Base-by-base conservation (phyloP, 305 asterid genomes). In the Fraxinus ornus region DNA sequence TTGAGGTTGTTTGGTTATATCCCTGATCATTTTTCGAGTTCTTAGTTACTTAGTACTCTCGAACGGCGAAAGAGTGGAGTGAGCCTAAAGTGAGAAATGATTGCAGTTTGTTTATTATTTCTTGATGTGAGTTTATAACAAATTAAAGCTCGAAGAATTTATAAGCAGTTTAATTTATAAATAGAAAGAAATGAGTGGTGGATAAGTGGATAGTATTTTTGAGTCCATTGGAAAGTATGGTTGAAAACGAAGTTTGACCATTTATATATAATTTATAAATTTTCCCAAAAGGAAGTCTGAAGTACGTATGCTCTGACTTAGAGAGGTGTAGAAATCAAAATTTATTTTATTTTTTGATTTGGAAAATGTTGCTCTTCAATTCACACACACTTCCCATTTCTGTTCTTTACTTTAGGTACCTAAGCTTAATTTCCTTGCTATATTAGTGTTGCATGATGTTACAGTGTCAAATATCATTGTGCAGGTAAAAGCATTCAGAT, bases 401-500 rank as follows among this genome's bases (percentile, higher is more conserved):
- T 79, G 37, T 86, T 8, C 44, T 75, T n/a, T 32, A n/a, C 10
- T 77, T 33, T n/a, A 5, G 75, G 21, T 21, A 64, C 24, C 66
- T 0, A n/a, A n/a, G 24, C 24, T 55, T n/a, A 15, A 55, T 55
- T 4, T n/a, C 78, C 49, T 37, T 6, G 8, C 21, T 75, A 36
- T 8, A 75, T 49, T 37, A 26, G 17, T 75, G 57, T 21, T 3
- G 13, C 30, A 13, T 41, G 52, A 39, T 72, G 39, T 76, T 60
- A 49, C 49, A 39, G 33, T 44, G 66, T 82, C 79, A 62, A 24
- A 21, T 83, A 30, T 84, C 57, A 72, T 75, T 85, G 85, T 90
- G 88, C 87, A 96, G 99, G 98, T 96, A 64, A 91, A 93, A 66
- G 95, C 95, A 79, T 93, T 90, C 88, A 93, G 99, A 89, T 91